phyloP scores from a whole-genome alignment of 768 basidiomycete species.

The Lentinula lateritia region DNA sequence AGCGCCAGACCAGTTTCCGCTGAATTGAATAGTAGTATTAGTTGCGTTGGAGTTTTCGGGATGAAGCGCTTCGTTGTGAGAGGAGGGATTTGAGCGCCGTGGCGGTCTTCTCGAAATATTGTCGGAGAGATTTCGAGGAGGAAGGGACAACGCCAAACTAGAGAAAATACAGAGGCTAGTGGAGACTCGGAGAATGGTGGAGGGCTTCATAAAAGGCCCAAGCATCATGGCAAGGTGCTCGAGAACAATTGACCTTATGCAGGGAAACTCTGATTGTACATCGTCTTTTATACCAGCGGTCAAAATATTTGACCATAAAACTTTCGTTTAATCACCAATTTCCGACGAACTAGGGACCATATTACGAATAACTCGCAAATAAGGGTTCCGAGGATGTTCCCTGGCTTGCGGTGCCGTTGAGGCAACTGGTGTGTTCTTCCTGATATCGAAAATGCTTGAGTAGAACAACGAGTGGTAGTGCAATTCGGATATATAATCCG shows the following conservation, averaged over 20 bases:
- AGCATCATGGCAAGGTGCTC: no score
- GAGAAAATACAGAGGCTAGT: no score
- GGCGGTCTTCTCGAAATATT: background rate
- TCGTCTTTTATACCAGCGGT: background rate
- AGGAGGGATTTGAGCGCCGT: background rate
- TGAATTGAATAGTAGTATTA: background rate
- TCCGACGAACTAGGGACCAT: background rate
- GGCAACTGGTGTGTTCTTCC: no score
- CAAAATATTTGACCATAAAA: background rate
- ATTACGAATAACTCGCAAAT: background rate
- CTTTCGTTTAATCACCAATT: background rate
- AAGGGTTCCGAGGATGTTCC: no score
- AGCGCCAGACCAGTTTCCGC: constrained; percentile 6
- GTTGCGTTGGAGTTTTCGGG: background rate
- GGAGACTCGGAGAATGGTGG: background rate
- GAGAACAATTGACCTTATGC: background rate
- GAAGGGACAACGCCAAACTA: background rate
- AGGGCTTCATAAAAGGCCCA: background rate
- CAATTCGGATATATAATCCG: no score
- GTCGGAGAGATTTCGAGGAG: background rate
- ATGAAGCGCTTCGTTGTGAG: background rate
- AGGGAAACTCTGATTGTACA: background rate
- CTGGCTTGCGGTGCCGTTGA: no score
- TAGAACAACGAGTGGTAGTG: no score
- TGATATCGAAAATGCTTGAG: no score